These are phyloP conservation scores for Colletotrichum chlorophyti DNA, from an alignment of 2,329 filamentous ascomycete genomes.

Conservation along the genomic window DNA sequence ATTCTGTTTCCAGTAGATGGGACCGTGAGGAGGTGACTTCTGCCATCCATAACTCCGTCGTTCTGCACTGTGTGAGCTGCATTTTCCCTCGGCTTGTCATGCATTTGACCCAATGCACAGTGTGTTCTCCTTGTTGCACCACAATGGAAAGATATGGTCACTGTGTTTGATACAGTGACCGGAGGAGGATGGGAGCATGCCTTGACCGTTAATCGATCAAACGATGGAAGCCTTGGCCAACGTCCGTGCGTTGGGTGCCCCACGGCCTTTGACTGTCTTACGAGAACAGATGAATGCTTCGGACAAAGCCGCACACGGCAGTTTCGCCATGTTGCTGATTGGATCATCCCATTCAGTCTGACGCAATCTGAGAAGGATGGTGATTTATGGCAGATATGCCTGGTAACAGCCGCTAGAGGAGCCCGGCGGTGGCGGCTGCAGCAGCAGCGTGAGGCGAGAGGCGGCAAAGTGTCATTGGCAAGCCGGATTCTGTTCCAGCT, in stretches of 20 bases:
- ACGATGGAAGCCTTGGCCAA: conserved; percentile 17
- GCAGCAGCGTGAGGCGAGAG: conserved; percentile 25
- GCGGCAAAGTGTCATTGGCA: conserved; percentile 8
- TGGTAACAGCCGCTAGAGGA: conserved; percentile 12
- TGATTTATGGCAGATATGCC: conserved; percentile 1
- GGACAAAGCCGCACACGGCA: conserved; percentile 11
- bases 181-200: conserved; percentile 10
- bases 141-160: neutral
- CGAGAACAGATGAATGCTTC: conserved; percentile 21
- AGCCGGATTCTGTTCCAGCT: neutral
- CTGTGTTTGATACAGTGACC: neutral
- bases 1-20: too few species aligned
- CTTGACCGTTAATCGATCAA: conserved; percentile 11
- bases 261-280: neutral
- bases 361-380: neutral
- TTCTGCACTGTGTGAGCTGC: conserved; percentile 14
- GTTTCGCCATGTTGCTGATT: conserved; percentile 4
- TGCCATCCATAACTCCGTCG: neutral
- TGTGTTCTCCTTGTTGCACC: conserved; percentile 9
- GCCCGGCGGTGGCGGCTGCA: conserved; percentile 28
- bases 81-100: neutral
- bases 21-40: too few species aligned
- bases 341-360: neutral
- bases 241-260: conserved; percentile 14
- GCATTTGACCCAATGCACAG: neutral